Evolutionary conservation across 768 basidiomycete species (phyloP).

Genomic region (Rhodosporidiobolus sp.): DNA sequence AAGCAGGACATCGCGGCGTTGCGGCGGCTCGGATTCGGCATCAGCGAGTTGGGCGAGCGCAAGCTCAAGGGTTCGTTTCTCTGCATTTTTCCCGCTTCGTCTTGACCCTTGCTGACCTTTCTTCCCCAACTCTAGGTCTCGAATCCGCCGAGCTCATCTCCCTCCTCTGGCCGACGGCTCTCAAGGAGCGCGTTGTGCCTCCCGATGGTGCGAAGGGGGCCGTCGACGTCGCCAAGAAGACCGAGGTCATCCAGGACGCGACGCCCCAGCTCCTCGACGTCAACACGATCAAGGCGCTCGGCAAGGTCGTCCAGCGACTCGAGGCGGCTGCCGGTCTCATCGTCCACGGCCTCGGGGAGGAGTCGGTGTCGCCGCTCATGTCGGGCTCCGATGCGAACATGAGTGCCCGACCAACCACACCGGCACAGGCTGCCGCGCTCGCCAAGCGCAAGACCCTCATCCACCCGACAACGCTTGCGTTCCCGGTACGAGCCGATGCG

Average conservation of each 20-base stretch:
- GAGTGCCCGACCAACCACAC: constrained; percentile 14
- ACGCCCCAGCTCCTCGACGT: constrained; percentile 37
- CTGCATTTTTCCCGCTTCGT: too few relatives aligned
- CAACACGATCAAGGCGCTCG: constrained; percentile 26
- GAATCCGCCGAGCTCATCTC: constrained; percentile 85
- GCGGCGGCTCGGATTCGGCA: constrained; percentile 63
- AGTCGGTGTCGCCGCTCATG: background rate
- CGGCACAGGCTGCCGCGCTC: constrained; percentile 1
- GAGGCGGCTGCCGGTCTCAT: constrained; percentile 19
- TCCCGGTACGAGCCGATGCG: constrained; percentile 40
- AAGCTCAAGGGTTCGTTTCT: constrained; percentile 73
- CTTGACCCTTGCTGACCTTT: background rate
- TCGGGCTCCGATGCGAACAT: constrained; percentile 11
- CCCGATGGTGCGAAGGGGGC: constrained; percentile 4
- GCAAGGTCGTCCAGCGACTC: constrained; percentile 36
- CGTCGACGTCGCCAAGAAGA: constrained; percentile 19
- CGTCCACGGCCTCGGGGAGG: constrained; percentile 22
- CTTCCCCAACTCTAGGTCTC: constrained; percentile 50
- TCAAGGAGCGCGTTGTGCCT: constrained; percentile 59
- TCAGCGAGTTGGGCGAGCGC: constrained; percentile 77
- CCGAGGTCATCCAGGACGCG: constrained; percentile 33
- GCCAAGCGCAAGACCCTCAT: constrained; percentile 29
- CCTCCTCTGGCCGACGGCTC: constrained; percentile 70
- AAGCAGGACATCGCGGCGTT: constrained; percentile 66
- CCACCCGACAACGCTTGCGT: constrained; percentile 28